These are phyloP conservation scores for Antrodiella citrinella DNA, from an alignment of 768 basidiomycete species.

Conservation along the genomic window DNA sequence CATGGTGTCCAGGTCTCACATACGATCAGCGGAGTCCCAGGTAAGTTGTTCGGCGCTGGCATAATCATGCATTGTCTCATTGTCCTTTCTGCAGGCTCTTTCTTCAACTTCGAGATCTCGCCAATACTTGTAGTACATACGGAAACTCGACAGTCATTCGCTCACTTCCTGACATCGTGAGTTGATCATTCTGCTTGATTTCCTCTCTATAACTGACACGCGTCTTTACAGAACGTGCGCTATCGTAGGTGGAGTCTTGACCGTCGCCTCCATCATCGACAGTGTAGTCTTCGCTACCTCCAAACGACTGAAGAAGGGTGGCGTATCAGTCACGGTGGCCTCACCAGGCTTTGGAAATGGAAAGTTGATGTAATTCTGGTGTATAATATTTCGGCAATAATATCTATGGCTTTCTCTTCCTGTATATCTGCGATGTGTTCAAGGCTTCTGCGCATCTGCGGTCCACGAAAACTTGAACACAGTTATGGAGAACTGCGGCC, in stretches of 20 bases:
- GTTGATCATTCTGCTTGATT: conserved; percentile 25
- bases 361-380: neutral
- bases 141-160: conserved; percentile 90
- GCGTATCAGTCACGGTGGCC: conserved; percentile 8
- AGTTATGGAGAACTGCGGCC: neutral
- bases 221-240: conserved; percentile 71
- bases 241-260: conserved; percentile 95
- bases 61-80: neutral
- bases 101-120: conserved; percentile 95
- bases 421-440: too few relatives aligned
- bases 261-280: conserved; percentile 86
- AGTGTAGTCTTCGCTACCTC: conserved; percentile 79
- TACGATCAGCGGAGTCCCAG: conserved; percentile 66
- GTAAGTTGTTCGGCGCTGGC: conserved; percentile 17
- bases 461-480: too few relatives aligned
- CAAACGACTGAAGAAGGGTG: conserved; percentile 61
- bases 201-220: conserved; percentile 1
- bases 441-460: too few relatives aligned
- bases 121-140: conserved; percentile 91
- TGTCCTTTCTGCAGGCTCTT: conserved; percentile 44
- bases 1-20: conserved; percentile 70
- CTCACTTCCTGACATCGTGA: conserved; percentile 96
- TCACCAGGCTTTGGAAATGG: neutral
- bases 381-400: neutral
- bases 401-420: neutral